Evolutionary conservation across 306 rosid species (phyloP).

Genomic region (Dryas alaskensis): DNA sequence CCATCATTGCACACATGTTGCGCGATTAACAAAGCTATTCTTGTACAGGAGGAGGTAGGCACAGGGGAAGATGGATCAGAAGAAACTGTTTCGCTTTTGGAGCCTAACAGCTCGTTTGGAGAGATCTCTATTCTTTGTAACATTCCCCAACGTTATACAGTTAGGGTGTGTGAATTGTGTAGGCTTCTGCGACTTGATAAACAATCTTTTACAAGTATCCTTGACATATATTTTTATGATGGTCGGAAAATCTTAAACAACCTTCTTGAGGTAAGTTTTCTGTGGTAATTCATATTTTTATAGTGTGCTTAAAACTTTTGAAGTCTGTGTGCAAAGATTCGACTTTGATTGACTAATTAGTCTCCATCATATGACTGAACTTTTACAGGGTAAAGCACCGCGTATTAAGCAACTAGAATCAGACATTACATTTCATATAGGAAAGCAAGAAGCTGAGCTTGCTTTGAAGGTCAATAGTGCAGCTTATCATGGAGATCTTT

Average conservation of each 20-base stretch:
- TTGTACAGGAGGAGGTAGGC: slow-evolving; percentile 76
- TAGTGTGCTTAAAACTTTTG: background rate
- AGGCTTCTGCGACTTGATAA: slow-evolving; percentile 92
- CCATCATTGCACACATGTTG: background rate
- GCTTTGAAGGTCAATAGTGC: slow-evolving; percentile 86
- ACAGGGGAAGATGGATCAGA: slow-evolving; percentile 67
- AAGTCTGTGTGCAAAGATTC: background rate
- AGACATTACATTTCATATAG: slow-evolving; percentile 85
- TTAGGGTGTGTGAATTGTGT: slow-evolving; percentile 80
- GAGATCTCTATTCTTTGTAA: slow-evolving; percentile 89
- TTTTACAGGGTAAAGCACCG: slow-evolving; percentile 59
- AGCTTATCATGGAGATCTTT: slow-evolving; percentile 72
- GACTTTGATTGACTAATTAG: background rate
- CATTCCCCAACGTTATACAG: slow-evolving; percentile 91
- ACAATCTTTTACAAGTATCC: slow-evolving; percentile 77
- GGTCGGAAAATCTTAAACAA: slow-evolving; percentile 89
- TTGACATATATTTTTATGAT: slow-evolving; percentile 81
- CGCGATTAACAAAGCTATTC: background rate
- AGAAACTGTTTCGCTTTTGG: slow-evolving; percentile 56
- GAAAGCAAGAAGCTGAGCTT: slow-evolving; percentile 92
- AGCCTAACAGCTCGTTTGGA: slow-evolving; percentile 70
- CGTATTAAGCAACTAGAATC: slow-evolving; percentile 81
- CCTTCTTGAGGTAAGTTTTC: slow-evolving; percentile 75
- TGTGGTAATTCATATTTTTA: background rate
- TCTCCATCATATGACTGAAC: background rate